Evolutionary conservation across 1,284 basidiomycete genomes (phyloP).

Genomic region (Cutaneotrichosporon sp.): DNA sequence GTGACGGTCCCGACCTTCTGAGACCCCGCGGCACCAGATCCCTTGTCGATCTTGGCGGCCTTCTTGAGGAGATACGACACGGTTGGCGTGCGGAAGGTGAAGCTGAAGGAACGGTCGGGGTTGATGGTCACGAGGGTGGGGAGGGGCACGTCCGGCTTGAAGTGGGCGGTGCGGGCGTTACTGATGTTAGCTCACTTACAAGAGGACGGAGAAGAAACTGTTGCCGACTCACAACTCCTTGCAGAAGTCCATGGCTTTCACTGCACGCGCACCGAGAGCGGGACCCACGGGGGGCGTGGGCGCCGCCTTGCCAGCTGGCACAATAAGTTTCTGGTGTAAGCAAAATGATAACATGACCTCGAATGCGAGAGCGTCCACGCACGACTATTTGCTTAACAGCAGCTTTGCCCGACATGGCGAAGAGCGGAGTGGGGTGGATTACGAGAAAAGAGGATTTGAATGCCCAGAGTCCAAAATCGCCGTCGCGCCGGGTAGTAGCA

Average conservation of each 20-base stretch:
- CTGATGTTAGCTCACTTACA: constrained; percentile 49
- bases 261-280: constrained; percentile 92
- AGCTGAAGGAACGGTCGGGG: constrained; percentile 92
- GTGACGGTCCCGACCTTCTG: constrained; percentile 69
- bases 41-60: constrained; percentile 85
- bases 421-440: background rate
- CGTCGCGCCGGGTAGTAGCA: too few relatives aligned
- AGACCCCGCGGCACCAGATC: constrained; percentile 54
- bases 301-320: constrained; percentile 90
- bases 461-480: too few relatives aligned
- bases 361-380: background rate
- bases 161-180: constrained; percentile 82
- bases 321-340: constrained; percentile 66
- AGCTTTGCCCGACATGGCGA: constrained; percentile 18
- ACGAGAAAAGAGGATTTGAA: background rate
- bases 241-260: constrained; percentile 99
- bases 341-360: background rate
- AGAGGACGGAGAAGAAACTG: background rate
- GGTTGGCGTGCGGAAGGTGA: constrained; percentile 86
- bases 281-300: constrained; percentile 96
- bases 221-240: constrained; percentile 66
- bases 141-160: constrained; percentile 78
- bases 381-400: constrained; percentile 21
- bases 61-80: constrained; percentile 89
- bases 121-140: constrained; percentile 89